phyloP scores from a whole-genome alignment of 2,329 filamentous ascomycete species.

The Davidsoniella australis region DNA sequence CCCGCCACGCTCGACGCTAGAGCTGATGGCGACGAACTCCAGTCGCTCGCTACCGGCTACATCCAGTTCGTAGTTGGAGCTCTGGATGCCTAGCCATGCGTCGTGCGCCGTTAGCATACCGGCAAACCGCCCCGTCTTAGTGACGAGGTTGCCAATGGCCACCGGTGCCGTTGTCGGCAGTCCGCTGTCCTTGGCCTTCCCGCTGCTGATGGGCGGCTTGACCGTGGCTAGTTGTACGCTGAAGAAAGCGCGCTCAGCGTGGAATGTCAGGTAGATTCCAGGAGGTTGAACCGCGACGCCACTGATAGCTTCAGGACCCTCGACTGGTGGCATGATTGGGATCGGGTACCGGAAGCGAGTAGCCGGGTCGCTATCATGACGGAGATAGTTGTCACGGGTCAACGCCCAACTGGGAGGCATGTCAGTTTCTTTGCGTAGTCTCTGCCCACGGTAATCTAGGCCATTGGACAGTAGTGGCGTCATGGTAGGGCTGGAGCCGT shows the following conservation, averaged over 20 bases:
- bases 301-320: slow-evolving; percentile 3
- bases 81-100: slow-evolving; percentile 28
- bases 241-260: slow-evolving; percentile 23
- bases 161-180: slow-evolving; percentile 23
- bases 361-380: slow-evolving; percentile 24
- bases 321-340: slow-evolving; percentile 18
- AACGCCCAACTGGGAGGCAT: slow-evolving; percentile 24
- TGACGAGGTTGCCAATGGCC: slow-evolving; percentile 27
- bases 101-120: slow-evolving; percentile 28
- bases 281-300: slow-evolving; percentile 18
- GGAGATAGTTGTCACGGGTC: slow-evolving; percentile 21
- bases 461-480: slow-evolving; percentile 23
- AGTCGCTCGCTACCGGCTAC: slow-evolving; percentile 24
- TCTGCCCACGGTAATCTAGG: slow-evolving; percentile 23
- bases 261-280: slow-evolving; percentile 25
- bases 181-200: not conserved
- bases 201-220: slow-evolving; percentile 14
- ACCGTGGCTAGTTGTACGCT: slow-evolving; percentile 24
- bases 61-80: slow-evolving; percentile 25
- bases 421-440: slow-evolving; percentile 19
- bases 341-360: slow-evolving; percentile 27
- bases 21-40: slow-evolving; percentile 27
- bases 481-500: slow-evolving; percentile 14
- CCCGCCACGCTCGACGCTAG: slow-evolving; percentile 24
- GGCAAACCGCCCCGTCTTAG: slow-evolving; percentile 22